Base-by-base conservation (phyloP, 2,329 filamentous ascomycete genomes). In the Trichoderma oligosporum region DNA sequence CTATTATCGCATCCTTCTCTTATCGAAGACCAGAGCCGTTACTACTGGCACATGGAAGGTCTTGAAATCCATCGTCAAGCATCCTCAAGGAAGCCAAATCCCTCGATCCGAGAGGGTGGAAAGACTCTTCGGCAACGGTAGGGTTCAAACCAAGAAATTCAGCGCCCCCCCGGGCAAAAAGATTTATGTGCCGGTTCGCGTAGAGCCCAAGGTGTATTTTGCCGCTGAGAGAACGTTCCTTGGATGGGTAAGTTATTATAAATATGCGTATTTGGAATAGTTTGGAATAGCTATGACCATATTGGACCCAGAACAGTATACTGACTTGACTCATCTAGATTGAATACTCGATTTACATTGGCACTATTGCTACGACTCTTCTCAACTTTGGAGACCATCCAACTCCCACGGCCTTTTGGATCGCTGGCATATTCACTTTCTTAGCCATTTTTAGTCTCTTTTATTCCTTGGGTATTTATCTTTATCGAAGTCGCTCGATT, bases 181-280 rank as follows among this genome's bases (percentile, higher is more conserved):
- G 71, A 97, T 99, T 59, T 93, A 97, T 67, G 94, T 99, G 22
- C 93, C 93, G 12, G 87, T 97, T 56, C 86, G 94, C 47, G 92
- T 99, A 31, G 94, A 99, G 73, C 94, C 94, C 31, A 99, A 99
- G 75, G 94, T 99, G 49, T 96, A 91, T 73, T 96, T 99, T 70
- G 94, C 94, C 20, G 92, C 91, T 1, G 94, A 99, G 74, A 84
- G 94, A 62, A 99, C 94, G 1, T 99, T 97, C 75, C 81, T 99
- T 57, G 89, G 91, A 61, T 99, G 94, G 91, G 86, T 88, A 74
- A 76, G 84, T 75, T 24, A 5, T 18, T 20, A 7, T 12, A 29
- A 14, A 9, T 31, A 11, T 27, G 18, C 20, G 16, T 31, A n/a
- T 6, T 64, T 36, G 12, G 5, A n/a, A 12, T 11, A 11, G 22